Evolutionary conservation across 805 yeast genomes (phyloP).

Genomic region (Yarrowia phangngaensis): DNA sequence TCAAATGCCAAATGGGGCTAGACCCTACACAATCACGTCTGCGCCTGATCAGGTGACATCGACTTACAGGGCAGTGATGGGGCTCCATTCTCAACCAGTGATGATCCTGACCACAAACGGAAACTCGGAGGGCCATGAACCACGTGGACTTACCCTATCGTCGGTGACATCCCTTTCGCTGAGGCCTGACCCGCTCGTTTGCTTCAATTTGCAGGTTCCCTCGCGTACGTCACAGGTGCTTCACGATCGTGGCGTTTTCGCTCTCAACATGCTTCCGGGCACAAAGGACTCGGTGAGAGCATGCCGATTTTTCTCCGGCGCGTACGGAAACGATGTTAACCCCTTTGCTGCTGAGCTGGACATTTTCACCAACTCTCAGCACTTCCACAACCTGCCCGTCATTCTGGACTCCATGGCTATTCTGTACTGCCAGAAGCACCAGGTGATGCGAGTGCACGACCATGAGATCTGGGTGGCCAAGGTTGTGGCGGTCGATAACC

Average conservation of each 20-base stretch:
- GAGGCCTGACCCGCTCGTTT: slow-evolving; percentile 70
- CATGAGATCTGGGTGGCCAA: slow-evolving; percentile 90
- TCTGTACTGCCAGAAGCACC: slow-evolving; percentile 35
- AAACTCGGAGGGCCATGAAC: slow-evolving; percentile 29
- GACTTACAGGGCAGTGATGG: slow-evolving; percentile 44
- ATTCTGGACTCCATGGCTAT: slow-evolving; percentile 33
- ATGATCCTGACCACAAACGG: slow-evolving; percentile 56
- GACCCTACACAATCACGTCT: not conserved
- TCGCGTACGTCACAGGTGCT: slow-evolving; percentile 70
- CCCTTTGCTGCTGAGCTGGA: slow-evolving; percentile 37
- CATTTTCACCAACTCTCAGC: slow-evolving; percentile 30
- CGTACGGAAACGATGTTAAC: slow-evolving; percentile 41
- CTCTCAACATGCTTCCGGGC: slow-evolving; percentile 74
- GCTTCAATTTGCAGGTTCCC: slow-evolving; percentile 83
- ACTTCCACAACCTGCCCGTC: slow-evolving; percentile 32
- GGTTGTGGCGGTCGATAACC: slow-evolving; percentile 43
- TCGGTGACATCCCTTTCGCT: slow-evolving; percentile 81
- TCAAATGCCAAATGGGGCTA: too few species aligned
- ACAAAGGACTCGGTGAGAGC: slow-evolving; percentile 50
- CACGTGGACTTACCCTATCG: slow-evolving; percentile 73
- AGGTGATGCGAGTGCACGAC: slow-evolving; percentile 53
- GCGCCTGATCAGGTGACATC: not conserved
- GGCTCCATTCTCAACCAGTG: slow-evolving; percentile 50
- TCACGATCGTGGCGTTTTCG: slow-evolving; percentile 56
- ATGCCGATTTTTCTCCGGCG: slow-evolving; percentile 64